phyloP scores from a whole-genome alignment of 73 alveolate species.

The Halteria grandinella region DNA sequence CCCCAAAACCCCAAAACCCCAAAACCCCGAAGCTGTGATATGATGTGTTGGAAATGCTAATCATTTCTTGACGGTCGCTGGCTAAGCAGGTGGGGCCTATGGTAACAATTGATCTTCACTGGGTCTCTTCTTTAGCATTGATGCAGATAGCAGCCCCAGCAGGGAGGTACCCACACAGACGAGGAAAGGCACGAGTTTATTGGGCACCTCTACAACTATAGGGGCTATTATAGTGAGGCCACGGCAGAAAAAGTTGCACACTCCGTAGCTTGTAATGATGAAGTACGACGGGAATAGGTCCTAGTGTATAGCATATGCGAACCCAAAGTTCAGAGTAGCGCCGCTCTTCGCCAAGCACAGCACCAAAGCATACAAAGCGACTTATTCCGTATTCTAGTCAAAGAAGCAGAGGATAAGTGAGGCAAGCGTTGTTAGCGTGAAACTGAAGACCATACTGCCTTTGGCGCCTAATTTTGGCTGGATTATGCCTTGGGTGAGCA shows the following conservation, averaged over 20 bases:
- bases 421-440: conserved; percentile 3
- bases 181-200: conserved; percentile 10
- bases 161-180: not conserved
- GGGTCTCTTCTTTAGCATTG: conserved; percentile 16
- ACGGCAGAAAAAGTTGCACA: conserved; percentile 38
- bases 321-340: conserved; percentile 26
- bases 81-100: too few relatives aligned
- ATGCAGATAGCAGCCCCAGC: conserved; percentile 9
- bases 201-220: conserved; percentile 12
- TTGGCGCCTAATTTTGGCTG: conserved; percentile 1
- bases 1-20: too few relatives aligned
- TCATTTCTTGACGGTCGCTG: too few relatives aligned
- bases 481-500: conserved; percentile 33
- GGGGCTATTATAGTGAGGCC: conserved; percentile 47
- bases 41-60: too few relatives aligned
- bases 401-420: not conserved
- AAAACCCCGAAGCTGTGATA: too few relatives aligned
- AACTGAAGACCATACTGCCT: conserved; percentile 32
- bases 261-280: conserved; percentile 35
- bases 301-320: conserved; percentile 37
- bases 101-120: too few relatives aligned
- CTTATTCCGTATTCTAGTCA: conserved; percentile 14
- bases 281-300: conserved; percentile 47
- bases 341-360: conserved; percentile 24
- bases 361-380: conserved; percentile 12